Evolutionary conservation across 805 yeast genomes (phyloP).

Genomic region (Barnettozyma californica): DNA sequence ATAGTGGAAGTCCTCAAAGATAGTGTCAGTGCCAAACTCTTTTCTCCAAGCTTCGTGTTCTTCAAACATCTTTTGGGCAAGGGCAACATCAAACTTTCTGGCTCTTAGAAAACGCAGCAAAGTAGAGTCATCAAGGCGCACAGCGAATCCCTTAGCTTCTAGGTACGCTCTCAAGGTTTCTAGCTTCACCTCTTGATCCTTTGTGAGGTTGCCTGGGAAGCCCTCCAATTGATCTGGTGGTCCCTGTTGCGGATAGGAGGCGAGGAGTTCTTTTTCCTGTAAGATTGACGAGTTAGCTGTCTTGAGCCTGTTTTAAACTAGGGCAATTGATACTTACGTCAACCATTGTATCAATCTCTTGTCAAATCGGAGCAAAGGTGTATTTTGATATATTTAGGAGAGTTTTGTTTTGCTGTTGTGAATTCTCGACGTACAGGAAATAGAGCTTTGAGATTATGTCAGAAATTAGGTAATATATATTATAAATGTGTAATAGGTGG

Average conservation of each 20-base stretch:
- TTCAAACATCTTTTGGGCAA: slow-evolving; percentile 76
- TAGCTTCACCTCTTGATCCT: slow-evolving; percentile 58
- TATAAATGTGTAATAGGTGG: background rate
- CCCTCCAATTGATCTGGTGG: slow-evolving; percentile 67
- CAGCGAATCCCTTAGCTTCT: slow-evolving; percentile 58
- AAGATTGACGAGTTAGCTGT: background rate
- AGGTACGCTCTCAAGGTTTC: slow-evolving; percentile 53
- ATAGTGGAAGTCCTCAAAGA: slow-evolving; percentile 82
- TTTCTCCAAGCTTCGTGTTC: slow-evolving; percentile 91
- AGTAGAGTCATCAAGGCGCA: slow-evolving; percentile 83
- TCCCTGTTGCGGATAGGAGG: slow-evolving; percentile 65
- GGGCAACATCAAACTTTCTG: slow-evolving; percentile 81
- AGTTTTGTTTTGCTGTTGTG: background rate
- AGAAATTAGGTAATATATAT: background rate
- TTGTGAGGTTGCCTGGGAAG: slow-evolving; percentile 73
- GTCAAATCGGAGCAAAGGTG: background rate
- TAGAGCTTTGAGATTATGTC: background rate
- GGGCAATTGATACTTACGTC: background rate
- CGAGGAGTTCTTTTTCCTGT: slow-evolving; percentile 4
- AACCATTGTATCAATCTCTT: background rate
- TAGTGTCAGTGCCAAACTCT: slow-evolving; percentile 80
- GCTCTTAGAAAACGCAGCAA: slow-evolving; percentile 86
- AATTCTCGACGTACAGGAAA: background rate
- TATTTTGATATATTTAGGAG: background rate
- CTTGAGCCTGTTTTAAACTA: background rate